Base-by-base conservation (phyloP, 2,329 filamentous ascomycete species). In the Trichoderma hamatum region DNA sequence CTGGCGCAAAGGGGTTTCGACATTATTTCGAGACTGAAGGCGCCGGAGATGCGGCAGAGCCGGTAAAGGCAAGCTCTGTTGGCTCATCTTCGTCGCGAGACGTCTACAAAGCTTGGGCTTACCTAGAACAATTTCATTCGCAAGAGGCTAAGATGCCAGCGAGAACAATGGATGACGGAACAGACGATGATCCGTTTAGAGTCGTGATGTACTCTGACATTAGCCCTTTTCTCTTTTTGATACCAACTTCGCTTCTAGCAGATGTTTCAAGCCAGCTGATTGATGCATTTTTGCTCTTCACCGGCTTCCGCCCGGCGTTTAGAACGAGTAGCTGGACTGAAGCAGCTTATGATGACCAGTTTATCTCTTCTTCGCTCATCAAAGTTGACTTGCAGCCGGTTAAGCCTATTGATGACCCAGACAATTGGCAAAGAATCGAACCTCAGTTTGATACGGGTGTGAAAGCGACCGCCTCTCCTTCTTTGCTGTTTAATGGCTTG, bases 171-270 rank as follows among this genome's bases (percentile, higher is more conserved):
- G 93, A 97, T 76, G 89, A 93, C 30, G 85, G 88, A 2, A 87
- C 86, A 19, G 90, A 93, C 72, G 90, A 94, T 69, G 95, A 97
- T 74, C 92, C 93, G 0, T 97, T 92, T 72, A 87, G 94, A 43
- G 88, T 96, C 3, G 86, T 97, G 56, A 87, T 97, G 75, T 94
- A 90, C 73, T 87, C 89, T 0, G 96, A 98, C 76, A 82, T 97
- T 24, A 81, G 88, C 71, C 83, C 86, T 0, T 84, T 91, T 32
- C 75, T 97, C 2, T 80, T 88, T 36, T 74, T 80, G 61, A 78
- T 90, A 5, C 86, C 87, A 0, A 62, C 72, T 0, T 36, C 66
- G 5, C 75, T 76, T 30, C 72, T 83, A 69, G 67, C 76, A 67
- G 70, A 70, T 2, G 75, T 86, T 1, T 78, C 76, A 9, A 74